Base-by-base conservation (phyloP, 768 basidiomycete genomes). In the Termitomyces sp. region DNA sequence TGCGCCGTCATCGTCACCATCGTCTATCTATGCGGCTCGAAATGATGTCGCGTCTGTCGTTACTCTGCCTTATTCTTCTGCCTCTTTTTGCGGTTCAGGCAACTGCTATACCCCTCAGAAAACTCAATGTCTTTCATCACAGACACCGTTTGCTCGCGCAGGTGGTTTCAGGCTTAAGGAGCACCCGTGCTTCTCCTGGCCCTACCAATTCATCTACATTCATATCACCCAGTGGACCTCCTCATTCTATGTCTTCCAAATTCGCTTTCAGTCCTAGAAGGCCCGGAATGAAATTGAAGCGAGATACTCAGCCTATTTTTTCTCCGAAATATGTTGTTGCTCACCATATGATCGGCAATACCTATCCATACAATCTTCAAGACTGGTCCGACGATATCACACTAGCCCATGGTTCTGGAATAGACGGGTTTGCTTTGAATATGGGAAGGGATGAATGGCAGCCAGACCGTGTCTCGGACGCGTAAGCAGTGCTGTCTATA, bases 341-440 rank as follows among this genome's bases (percentile, higher is more conserved):
- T 8, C 85, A 87, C 65, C 79, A 81, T 64, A 86, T 87, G 78
- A 79, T 89, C 35, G 89, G 89, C 38, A 90, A 90, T 65, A 79
- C 85, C 3, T 88, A 84, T 71, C 82, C 86, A 2, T 90, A 88
- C 70, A 83, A 71, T 7, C 58, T 74, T 16, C 65, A 76, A 60
- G 79, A 81, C 58, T 82, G 81, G 80, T 61, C 62, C 70, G 71
- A 81, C 55, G 81, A 90, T 66, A 83, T 90, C 24, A 33, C 64
- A 3, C 79, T 85, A 16, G 90, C 90, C 0, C 74, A 82, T 59
- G 69, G 77, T 6, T 80, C 78, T 59, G 86, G 86, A 16, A 82
- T 90, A 64, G 88, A 90, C 62, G 88, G 78, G 1, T 90, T 89
- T 70, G 87, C 88, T 0, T 77, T 93, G 58, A 92, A 92, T 68